Evolutionary conservation across 345 rosid species (phyloP).

Genomic region (Isatis tinctoria): DNA sequence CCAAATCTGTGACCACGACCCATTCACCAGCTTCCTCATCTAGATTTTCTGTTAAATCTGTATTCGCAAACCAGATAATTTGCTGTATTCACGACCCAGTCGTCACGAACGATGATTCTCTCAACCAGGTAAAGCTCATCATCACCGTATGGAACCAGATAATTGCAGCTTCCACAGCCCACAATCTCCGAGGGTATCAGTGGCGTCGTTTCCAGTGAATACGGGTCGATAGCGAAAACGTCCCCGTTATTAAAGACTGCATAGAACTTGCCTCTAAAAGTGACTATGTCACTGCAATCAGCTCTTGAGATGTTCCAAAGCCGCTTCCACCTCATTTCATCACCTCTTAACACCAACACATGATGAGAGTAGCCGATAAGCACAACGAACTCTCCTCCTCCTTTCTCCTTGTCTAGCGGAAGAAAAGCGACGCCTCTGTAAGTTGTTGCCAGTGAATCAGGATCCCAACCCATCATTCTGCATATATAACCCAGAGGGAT

Average conservation of each 20-base stretch:
- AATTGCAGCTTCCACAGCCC: no score
- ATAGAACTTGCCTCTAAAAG: background rate
- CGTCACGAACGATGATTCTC: no score
- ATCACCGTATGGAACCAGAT: background rate
- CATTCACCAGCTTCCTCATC: background rate
- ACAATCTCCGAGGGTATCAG: background rate
- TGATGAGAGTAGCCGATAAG: rapidly evolving
- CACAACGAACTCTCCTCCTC: background rate
- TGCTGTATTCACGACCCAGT: no score
- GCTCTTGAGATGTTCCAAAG: background rate
- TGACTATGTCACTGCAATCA: background rate
- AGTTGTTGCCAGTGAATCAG: no score
- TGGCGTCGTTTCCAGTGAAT: background rate
- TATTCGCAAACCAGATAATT: no score
- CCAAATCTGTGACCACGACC: background rate
- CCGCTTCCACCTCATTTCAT: background rate
- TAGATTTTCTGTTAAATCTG: background rate
- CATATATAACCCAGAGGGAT: no score
- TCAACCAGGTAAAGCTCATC: background rate
- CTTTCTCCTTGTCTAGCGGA: background rate
- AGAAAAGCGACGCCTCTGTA: no score
- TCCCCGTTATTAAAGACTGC: background rate
- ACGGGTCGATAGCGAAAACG: background rate
- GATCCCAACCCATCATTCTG: no score
- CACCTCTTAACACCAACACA: background rate